Base-by-base conservation (phyloP, 2,329 filamentous ascomycete species). In the Cercospora citrullina region DNA sequence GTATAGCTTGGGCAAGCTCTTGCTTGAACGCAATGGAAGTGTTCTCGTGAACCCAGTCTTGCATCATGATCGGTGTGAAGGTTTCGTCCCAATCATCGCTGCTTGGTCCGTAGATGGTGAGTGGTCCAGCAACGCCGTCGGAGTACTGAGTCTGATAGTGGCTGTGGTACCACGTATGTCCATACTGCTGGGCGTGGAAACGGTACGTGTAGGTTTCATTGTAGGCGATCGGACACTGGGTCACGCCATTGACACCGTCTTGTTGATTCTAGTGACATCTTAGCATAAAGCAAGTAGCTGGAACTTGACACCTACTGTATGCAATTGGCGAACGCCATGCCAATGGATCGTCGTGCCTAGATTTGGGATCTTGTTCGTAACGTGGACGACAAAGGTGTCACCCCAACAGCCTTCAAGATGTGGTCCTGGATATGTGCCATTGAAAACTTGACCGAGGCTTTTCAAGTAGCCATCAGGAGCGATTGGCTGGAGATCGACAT, bases 171-270 rank as follows among this genome's bases (percentile, higher is more conserved):
- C 70, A 70, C 0, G 77, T 76, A 5, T 73, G 73, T 0, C 79
- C 75, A 66, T 79, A 77, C 33, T 71, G 71, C 14, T 74, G 74
- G 10, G 77, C 77, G 26, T 69, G 70, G 71, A 77, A 80, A n/a
- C 71, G 78, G 71, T 84, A 84, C 4, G 79, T 82, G 65, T 79
- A 77, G 5, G 75, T 79, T n/a, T 80, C 73, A 28, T 85, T 86
- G 0, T 89, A 89, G 4, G 88, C 81, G 68, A 92, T 87, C 1
- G 90, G 89, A 63, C 74, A 93, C 76, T 92, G 89, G 10, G 85
- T 86, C 26, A 87, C 75, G 16, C 81, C 81, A 61, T 79, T 79
- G 58, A 82, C 83, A 42, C 84, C 84, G 63, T 86, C 84, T 64
- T 81, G 79, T n/a, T 80, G 75, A 73, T 87, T 88, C 55, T 58